Conservation (phyloP, 1,284 basidiomycete genomes). For the Puccinia hordei region DNA sequence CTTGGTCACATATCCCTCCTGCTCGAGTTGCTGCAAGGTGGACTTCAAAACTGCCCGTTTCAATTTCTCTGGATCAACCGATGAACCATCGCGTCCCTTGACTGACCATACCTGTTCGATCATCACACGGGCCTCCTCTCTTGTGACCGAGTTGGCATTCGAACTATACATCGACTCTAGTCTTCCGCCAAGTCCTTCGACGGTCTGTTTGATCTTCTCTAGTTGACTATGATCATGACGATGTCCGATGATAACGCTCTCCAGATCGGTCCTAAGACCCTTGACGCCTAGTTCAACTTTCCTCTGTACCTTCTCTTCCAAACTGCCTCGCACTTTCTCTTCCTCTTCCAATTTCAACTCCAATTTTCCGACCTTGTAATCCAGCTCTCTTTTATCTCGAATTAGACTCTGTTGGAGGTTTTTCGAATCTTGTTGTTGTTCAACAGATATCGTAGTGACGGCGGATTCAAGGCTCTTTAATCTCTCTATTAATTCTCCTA, state of each 20-base stretch:
- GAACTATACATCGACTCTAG: conserved; percentile 3
- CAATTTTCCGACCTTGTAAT: conserved; percentile 32
- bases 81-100: not conserved
- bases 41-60: conserved; percentile 22
- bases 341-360: conserved; percentile 37
- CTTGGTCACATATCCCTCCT: conserved; percentile 29
- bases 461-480: conserved; percentile 25
- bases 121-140: conserved; percentile 30
- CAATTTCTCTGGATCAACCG: not conserved
- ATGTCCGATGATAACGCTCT: conserved; percentile 20
- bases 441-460: conserved; percentile 16
- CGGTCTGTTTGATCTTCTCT: conserved; percentile 5
- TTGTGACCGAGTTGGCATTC: not conserved
- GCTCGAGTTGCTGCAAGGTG: conserved; percentile 4
- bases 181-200: conserved; percentile 18
- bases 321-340: not conserved
- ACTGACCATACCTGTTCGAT: conserved; percentile 25
- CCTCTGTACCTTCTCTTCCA: conserved; percentile 23
- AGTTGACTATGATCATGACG: conserved; percentile 30
- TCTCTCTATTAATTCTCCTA: conserved; percentile 34
- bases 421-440: conserved; percentile 25
- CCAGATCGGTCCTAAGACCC: conserved; percentile 14
- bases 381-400: conserved; percentile 19
- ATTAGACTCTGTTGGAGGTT: conserved; percentile 13
- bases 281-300: conserved; percentile 11